Evolutionary conservation across 768 basidiomycete genomes (phyloP).

Genomic region (Dacryopinax primogenitus): DNA sequence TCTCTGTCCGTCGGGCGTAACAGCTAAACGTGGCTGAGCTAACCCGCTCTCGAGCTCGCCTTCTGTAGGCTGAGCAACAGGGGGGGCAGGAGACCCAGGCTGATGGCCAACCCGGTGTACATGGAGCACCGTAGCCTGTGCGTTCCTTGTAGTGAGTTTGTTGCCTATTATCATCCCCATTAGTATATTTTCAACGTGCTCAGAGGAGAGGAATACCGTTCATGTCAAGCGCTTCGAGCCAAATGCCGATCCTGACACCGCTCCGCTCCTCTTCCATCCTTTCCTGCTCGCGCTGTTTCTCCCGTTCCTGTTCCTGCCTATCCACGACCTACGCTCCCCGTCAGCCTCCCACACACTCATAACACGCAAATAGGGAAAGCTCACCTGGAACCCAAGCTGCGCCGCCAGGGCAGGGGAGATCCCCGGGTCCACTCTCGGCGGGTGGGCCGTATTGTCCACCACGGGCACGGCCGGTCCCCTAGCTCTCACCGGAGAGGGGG

Average conservation of each 20-base stretch:
- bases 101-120: slow-evolving; percentile 53
- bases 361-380: neutral
- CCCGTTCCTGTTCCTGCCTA: slow-evolving; percentile 30
- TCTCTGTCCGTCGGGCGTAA: slow-evolving; percentile 24
- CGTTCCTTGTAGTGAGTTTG: slow-evolving; percentile 51
- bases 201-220: slow-evolving; percentile 39
- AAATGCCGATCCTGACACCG: slow-evolving; percentile 67
- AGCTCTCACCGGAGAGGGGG: neutral
- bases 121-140: slow-evolving; percentile 80
- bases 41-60: slow-evolving; percentile 11
- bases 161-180: slow-evolving; percentile 20
- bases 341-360: neutral
- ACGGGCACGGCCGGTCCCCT: neutral
- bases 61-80: slow-evolving; percentile 21
- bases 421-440: neutral
- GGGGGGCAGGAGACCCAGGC: slow-evolving; percentile 21
- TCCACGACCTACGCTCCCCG: neutral
- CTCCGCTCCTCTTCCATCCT: slow-evolving; percentile 35
- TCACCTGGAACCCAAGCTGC: neutral
- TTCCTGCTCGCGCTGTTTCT: slow-evolving; percentile 20
- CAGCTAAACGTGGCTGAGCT: slow-evolving; percentile 6
- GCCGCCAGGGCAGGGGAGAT: neutral
- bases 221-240: slow-evolving; percentile 68
- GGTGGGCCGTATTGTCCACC: neutral
- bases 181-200: neutral